A percentile compares a stretch with the other conserved stretches of the same genome.
Conservation (phyloP, 768 basidiomycete species). For the Rickenella mellea region DNA sequence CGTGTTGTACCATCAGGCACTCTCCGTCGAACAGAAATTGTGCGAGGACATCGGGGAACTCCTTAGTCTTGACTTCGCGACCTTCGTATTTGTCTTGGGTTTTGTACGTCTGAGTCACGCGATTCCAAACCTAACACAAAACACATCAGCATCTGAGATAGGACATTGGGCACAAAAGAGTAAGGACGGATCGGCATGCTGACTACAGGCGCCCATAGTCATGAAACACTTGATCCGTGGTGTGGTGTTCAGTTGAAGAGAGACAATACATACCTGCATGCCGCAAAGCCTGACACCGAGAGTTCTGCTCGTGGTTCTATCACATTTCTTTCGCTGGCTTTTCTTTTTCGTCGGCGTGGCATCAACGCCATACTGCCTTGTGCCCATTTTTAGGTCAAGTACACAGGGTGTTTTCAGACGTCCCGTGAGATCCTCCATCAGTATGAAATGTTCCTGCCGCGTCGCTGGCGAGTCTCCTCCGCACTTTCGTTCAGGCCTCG, state of each 20-base stretch:
- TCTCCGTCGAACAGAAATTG: constrained; percentile 84
- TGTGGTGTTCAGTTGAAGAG: background rate
- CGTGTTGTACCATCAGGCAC: constrained; percentile 79
- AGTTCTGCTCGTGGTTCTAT: constrained; percentile 84
- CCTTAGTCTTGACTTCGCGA: constrained; percentile 76
- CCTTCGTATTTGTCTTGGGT: constrained; percentile 97
- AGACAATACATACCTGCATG: constrained; percentile 75
- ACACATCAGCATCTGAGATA: too few species aligned
- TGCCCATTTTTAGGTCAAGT: constrained; percentile 99
- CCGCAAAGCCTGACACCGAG: constrained; percentile 93
- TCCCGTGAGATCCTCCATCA: constrained; percentile 98
- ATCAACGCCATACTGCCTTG: constrained; percentile 95
- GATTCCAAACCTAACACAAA: constrained; percentile 84
- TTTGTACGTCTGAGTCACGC: constrained; percentile 69
- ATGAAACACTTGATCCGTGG: background rate
- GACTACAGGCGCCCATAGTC: too few species aligned
- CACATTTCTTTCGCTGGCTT: constrained; percentile 98
- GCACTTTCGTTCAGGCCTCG: constrained; percentile 23
- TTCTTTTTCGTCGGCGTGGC: constrained; percentile 89
- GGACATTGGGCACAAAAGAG: too few species aligned
- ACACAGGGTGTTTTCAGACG: constrained; percentile 87
- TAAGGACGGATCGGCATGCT: too few species aligned
- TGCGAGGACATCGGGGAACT: constrained; percentile 74
- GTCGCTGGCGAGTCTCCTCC: constrained; percentile 43
- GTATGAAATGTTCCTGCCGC: constrained; percentile 93